Percentiles rank a stretch among this genome's conserved stretches.
Conservation (phyloP, 495 filamentous ascomycete genomes). For the Umbilicaria muhlenbergii region DNA sequence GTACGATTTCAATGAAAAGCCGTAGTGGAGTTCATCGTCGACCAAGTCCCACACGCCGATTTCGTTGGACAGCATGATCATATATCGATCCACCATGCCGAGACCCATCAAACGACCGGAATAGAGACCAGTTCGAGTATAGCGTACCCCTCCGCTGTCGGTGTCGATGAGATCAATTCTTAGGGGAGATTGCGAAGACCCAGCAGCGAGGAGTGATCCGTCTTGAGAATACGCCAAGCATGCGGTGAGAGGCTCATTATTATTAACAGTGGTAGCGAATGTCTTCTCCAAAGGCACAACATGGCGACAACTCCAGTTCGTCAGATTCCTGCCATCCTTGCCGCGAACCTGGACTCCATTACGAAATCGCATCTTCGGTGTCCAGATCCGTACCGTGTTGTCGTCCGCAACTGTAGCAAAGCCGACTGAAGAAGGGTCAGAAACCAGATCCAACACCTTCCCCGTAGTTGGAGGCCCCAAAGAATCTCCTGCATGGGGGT, state of each 20-base stretch:
- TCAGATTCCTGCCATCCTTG: conserved; percentile 32
- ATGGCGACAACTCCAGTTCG: conserved; percentile 59
- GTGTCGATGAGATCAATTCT: conserved; percentile 13
- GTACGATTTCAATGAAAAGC: conserved; percentile 23
- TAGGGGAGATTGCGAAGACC: conserved; percentile 20
- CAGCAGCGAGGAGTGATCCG: conserved; percentile 66
- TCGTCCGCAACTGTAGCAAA: conserved; percentile 82
- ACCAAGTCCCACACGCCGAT: conserved; percentile 55
- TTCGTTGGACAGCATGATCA: conserved; percentile 47
- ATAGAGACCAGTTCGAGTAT: conserved; percentile 39
- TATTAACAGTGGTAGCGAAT: conserved; percentile 13
- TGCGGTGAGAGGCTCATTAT: conserved; percentile 23
- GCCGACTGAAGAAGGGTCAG: conserved; percentile 44
- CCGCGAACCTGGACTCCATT: conserved; percentile 44
- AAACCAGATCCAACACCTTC: conserved; percentile 50
- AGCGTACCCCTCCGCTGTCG: conserved; percentile 32
- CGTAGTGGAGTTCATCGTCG: conserved; percentile 36
- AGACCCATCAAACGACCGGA: conserved; percentile 36
- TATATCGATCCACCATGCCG: conserved; percentile 39
- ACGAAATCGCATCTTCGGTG: conserved; percentile 43
- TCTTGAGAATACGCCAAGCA: conserved; percentile 64
- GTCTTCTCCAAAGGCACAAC: conserved; percentile 34
- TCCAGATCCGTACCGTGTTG: conserved; percentile 62
- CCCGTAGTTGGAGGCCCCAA: conserved; percentile 28
- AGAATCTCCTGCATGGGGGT: conserved; percentile 44